These are phyloP conservation scores for Lenwebbia sp. DNA, from an alignment of 345 rosid species.

Conservation along the genomic window DNA sequence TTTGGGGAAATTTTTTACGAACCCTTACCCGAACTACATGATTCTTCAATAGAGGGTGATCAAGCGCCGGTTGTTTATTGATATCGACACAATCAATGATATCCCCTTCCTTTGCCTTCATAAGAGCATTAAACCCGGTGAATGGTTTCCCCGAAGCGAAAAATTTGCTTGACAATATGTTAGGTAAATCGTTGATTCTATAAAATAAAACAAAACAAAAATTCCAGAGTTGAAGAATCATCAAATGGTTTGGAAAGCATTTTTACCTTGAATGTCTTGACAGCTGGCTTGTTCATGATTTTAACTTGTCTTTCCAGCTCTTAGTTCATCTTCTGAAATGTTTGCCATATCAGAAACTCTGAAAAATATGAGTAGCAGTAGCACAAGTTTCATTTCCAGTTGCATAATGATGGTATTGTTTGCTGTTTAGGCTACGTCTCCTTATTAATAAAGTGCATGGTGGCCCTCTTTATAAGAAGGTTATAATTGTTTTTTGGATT, in stretches of 20 bases:
- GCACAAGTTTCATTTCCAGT: neutral
- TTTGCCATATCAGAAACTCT: neutral
- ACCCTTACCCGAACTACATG: neutral
- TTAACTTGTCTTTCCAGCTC: neutral
- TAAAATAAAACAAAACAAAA: neutral
- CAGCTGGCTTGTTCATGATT: no score
- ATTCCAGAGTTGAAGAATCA: neutral
- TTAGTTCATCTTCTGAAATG: neutral
- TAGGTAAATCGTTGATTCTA: no score
- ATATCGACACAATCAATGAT: neutral
- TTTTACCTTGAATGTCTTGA: no score
- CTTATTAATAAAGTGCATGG: neutral
- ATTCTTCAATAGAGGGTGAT: no score
- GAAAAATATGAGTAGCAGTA: neutral
- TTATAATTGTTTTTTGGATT: neutral
- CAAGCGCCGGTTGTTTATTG: neutral
- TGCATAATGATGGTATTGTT: neutral
- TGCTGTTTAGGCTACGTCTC: neutral
- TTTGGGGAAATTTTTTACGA: neutral
- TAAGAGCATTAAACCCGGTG: neutral
- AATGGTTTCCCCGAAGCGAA: no score
- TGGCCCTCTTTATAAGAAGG: neutral
- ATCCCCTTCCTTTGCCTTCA: neutral
- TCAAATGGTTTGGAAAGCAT: no score
- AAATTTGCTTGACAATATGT: no score